Base-by-base conservation (phyloP, 805 yeast genomes). In the Cyberlindnera maritima region DNA sequence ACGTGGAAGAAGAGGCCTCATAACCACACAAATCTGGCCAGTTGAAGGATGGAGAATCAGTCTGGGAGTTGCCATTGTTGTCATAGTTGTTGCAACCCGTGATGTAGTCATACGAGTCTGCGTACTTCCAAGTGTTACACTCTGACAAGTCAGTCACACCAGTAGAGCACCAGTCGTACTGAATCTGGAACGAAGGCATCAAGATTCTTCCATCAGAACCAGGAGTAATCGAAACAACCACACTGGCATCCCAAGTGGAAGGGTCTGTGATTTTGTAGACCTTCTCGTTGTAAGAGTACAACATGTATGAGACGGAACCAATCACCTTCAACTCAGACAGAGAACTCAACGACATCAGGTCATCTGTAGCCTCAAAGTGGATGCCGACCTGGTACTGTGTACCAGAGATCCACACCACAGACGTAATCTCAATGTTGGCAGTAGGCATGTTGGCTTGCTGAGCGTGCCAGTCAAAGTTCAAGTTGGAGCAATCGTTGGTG, bases 131-230 rank as follows among this genome's bases (percentile, higher is more conserved):
- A 1, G n/a, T 29, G 18, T 36, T 26, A 38, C 64, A 58, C 42
- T 53, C 57, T 10, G 49, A 18, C 26, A 41, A 12, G 33, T 55
- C 57, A 19, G 53, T 41, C 5, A 53, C 59, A 40, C 58, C 59
- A 14, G 60, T 49, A 9, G 52, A 15, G 43, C 61, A 55, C 62
- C 63, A 59, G 23, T 59, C 61, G 32, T 35, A 58, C 41, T 59
- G 61, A 17, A 59, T 55, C 34, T 52, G 47, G 39, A 43, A 55
- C 3, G 43, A 25, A 12, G 54, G 52, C 54, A 55, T 48, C 7
- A 34, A 28, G 28, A 48, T 53, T 2, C 3, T 5, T 2, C 51
- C 55, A 36, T 31, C 32, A 8, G 40, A 14, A 23, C 44, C 28
- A 8, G 52, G 26, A 6, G 42, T 9, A 6, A 44, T 20, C 4